Base-by-base conservation (phyloP, 2,329 filamentous ascomycete species). In the Fusarium staphyleae region DNA sequence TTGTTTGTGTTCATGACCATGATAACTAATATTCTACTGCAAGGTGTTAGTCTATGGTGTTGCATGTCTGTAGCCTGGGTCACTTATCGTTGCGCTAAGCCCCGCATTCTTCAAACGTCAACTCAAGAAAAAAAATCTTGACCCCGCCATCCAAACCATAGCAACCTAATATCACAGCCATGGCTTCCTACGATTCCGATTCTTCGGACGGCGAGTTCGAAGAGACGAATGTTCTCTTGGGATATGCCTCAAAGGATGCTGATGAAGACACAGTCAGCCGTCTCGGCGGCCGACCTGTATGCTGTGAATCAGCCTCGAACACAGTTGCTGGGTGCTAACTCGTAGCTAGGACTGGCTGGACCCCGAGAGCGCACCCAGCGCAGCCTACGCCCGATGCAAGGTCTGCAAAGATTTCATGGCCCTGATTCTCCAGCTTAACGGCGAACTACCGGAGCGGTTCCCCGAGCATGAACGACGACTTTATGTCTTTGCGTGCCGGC, bases 401-500 rank as follows among this genome's bases (percentile, higher is more conserved):
- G 83, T 90, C 62, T 99, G 95, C 84, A 90, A 91, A 63, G 84
- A 87, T 45, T 75, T 91, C 45, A 91, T 97, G 85, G 87, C 86
- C 2, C 81, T 98, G 10, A 83, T 99, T 3, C 83, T 99, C 39
- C 92, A 99, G 74, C 83, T 99, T 22, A 91, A 99, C 74, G 93
- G 86, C 66, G 92, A 97, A 70, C 81, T 98, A 3, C 93, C 92
- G 12, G 89, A 93, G 48, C 82, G 86, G 41, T 97, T 96, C 68
- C 89, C 92, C 2, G 86, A 87, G 49, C 91, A 98, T 74, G 91
- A 97, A 68, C 83, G 95, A 63, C 85, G 93, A 57, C 72, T 99
- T 14, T 98, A 97, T 69, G 80, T 99, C 11, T 92, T 96, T 72
- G 84, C 84, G 14, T 99, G 95, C 73, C 83, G 86, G 53, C 82